Evolutionary conservation across 2,329 filamentous ascomycete species (phyloP), one percentile per base, ranked within the genome.

Genomic region (Incumbomyces delicatus): DNA sequence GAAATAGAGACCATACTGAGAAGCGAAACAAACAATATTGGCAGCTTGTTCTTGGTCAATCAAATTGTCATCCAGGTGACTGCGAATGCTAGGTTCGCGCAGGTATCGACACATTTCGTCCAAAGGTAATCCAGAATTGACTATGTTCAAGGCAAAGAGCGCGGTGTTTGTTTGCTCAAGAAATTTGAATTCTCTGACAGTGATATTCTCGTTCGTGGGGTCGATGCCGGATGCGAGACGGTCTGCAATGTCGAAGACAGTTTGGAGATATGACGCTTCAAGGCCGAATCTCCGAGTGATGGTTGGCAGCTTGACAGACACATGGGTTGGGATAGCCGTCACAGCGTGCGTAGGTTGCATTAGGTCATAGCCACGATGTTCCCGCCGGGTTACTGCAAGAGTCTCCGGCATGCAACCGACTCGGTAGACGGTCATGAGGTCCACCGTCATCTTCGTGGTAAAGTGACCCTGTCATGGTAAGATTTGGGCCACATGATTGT

Each of bases 381-480:
- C 36, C 17, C 48, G 39, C 44, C 50, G 47, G 34, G 47, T 53
- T n/a, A 50, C 39, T n/a, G 46, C 45, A 27, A 41, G 41, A 22
- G 50, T 48, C 35, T 49, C 31, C 1, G 37, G 41, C 20, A 57
- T 52, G 33, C 54, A 56, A 44, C 48, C 50, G 37, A 56, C 47
- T 39, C 50, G 47, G 20, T 53, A 55, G 38, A 56, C 44, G 1
- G 52, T 55, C 37, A 57, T 50, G 33, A 48, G 45, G 22, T 49
- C 47, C 18, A 46, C 46, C 30, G 46, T 49, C 29, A 48, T 50
- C 35, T 41, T 50, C 27, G 41, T 35, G 13, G 44, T 50, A 44
- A 52, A 57, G n/a, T 48, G 42, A 34, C 53, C 53, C 52, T 57
- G 41, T 13, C 10, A 12, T 35, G 30, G 27, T 52, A 18, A 53